Conservation (phyloP, 371 early-diverging fungal genomes). For the Mortierella sp. region DNA sequence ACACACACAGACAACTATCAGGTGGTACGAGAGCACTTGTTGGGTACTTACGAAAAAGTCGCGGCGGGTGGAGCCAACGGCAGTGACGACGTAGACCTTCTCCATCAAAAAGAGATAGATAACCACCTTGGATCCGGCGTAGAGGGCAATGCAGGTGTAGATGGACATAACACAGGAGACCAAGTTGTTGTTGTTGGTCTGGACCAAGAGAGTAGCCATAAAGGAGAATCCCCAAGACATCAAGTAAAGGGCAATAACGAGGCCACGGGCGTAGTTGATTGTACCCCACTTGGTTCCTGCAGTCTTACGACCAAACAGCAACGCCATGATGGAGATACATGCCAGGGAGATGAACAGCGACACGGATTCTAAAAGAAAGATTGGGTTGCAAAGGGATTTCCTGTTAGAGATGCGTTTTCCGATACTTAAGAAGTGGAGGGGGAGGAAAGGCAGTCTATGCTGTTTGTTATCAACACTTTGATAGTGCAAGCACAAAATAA, state of each 20-base stretch:
- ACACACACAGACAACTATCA: not conserved
- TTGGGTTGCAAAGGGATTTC: slow-evolving; percentile 18
- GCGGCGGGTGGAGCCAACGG: slow-evolving; percentile 46
- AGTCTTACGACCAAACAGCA: slow-evolving; percentile 70
- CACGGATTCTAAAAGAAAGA: slow-evolving; percentile 25
- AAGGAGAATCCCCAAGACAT: slow-evolving; percentile 67
- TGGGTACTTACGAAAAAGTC: slow-evolving; percentile 23
- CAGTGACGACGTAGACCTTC: slow-evolving; percentile 64
- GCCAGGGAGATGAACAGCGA: slow-evolving; percentile 57
- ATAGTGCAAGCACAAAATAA: not conserved
- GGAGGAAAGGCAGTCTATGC: not conserved
- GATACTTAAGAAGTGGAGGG: no score
- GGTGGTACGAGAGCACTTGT: not conserved
- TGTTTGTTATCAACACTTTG: not conserved
- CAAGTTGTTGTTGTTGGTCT: slow-evolving; percentile 69
- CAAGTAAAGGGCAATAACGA: slow-evolving; percentile 62
- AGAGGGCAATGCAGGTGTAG: slow-evolving; percentile 61
- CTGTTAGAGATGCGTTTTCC: no score
- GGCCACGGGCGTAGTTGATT: slow-evolving; percentile 65
- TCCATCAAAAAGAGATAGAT: slow-evolving; percentile 72
- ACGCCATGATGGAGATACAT: slow-evolving; percentile 68
- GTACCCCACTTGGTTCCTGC: slow-evolving; percentile 60
- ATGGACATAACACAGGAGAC: slow-evolving; percentile 67
- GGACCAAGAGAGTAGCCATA: slow-evolving; percentile 66
- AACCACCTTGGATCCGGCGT: slow-evolving; percentile 63